Conservation (phyloP, 495 filamentous ascomycete genomes). For the Penicillium pancosmium region DNA sequence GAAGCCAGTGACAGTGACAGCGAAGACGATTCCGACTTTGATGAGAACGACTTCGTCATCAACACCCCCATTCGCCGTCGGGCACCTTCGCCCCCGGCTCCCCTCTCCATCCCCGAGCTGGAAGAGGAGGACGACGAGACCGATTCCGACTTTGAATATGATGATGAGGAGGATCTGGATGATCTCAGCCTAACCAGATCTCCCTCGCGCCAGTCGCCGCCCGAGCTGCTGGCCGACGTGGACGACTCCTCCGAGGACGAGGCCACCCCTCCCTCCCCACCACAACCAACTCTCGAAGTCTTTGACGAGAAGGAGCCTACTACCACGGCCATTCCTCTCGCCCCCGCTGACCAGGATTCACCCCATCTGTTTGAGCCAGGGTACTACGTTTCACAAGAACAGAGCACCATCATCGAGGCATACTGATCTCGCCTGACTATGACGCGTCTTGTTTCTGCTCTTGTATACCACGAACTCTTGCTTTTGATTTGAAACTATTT, state of each 20-base stretch:
- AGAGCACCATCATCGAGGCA: slow-evolving; percentile 46
- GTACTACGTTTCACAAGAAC: slow-evolving; percentile 60
- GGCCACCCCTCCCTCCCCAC: slow-evolving; percentile 84
- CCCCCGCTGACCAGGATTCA: slow-evolving; percentile 45
- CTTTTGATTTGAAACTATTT: slow-evolving; percentile 13
- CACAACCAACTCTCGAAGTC: slow-evolving; percentile 61
- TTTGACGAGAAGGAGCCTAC: slow-evolving; percentile 71
- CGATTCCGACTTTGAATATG: slow-evolving; percentile 59
- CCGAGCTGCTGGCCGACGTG: slow-evolving; percentile 73
- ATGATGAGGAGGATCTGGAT: slow-evolving; percentile 66
- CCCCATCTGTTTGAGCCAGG: slow-evolving; percentile 58
- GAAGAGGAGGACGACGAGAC: slow-evolving; percentile 53
- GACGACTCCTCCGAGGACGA: slow-evolving; percentile 74
- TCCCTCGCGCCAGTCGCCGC: slow-evolving; percentile 72
- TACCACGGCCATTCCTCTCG: slow-evolving; percentile 51
- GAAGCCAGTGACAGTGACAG: slow-evolving; percentile 65
- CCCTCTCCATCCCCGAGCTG: slow-evolving; percentile 45
- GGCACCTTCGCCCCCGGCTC: slow-evolving; percentile 40
- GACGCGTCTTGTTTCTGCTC: slow-evolving; percentile 11
- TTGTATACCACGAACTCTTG: slow-evolving; percentile 26
- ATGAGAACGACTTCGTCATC: slow-evolving; percentile 50
- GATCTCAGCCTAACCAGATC: slow-evolving; percentile 73
- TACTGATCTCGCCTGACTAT: slow-evolving; percentile 32
- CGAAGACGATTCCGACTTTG: slow-evolving; percentile 56
- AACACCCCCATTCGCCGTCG: slow-evolving; percentile 43